Percentiles rank a stretch among this genome's conserved stretches.
phyloP scores from a whole-genome alignment of 148 eudicot genomes.

The Camellia japonica region DNA sequence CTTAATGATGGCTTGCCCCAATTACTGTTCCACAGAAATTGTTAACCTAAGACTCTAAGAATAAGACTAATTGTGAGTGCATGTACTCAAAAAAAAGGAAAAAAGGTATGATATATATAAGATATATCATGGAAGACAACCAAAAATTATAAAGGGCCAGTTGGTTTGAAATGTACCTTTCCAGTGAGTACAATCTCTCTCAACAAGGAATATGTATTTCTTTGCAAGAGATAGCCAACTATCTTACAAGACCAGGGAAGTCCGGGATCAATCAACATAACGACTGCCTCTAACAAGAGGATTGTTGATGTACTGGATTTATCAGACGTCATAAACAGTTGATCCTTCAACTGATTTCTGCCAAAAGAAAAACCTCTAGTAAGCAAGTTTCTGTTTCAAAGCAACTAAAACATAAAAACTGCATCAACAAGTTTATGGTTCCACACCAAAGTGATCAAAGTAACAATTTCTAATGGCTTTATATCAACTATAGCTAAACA shows the following conservation, averaged over 20 bases:
- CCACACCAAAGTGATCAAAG: background rate
- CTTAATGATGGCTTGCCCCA: background rate
- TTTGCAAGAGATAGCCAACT: slow-evolving; percentile 58
- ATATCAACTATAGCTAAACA: background rate
- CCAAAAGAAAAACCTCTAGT: slow-evolving; percentile 8
- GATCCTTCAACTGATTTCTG: slow-evolving; percentile 66
- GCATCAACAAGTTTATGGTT: background rate
- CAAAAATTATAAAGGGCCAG: background rate
- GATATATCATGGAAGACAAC: background rate
- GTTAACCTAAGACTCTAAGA: background rate
- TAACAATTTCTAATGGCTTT: background rate
- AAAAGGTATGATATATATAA: too few relatives aligned
- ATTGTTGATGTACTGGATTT: slow-evolving; percentile 38
- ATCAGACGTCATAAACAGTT: slow-evolving; percentile 38
- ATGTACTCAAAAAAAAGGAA: background rate
- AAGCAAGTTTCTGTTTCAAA: background rate
- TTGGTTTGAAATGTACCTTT: slow-evolving; percentile 43
- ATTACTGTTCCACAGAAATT: background rate
- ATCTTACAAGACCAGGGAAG: slow-evolving; percentile 91
- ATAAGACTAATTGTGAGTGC: background rate
- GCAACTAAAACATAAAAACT: background rate
- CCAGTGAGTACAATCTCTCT: slow-evolving; percentile 63
- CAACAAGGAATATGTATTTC: slow-evolving; percentile 44
- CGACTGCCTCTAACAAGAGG: slow-evolving; percentile 58
- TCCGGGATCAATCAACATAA: slow-evolving; percentile 57